Evolutionary conservation across 1,284 basidiomycete species (phyloP), one percentile per base, ranked within the genome.

Genomic region (Rhodotorula sp.): DNA sequence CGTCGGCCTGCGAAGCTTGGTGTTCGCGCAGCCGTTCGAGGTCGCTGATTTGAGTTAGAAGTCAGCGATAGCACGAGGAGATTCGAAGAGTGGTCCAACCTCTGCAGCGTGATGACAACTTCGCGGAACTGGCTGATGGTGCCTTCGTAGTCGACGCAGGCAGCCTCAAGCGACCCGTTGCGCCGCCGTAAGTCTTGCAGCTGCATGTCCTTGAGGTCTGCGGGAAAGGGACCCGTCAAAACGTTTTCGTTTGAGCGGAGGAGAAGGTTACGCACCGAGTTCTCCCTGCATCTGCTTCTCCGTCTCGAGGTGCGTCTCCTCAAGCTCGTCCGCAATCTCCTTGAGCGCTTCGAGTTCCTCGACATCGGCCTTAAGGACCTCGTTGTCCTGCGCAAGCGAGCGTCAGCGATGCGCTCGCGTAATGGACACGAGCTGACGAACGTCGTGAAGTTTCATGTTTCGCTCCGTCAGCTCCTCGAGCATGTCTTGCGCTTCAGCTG

Each of bases 291-390:
- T 82, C 52, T 89, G 87, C 80, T 91, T 93, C 81, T 98, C 95
- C 0, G 93, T 92, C 80, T 97, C 95, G 11, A 92, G 80, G 76
- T 99, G 95, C 77, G 91, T 93, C 81, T 99, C 95, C 80, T 99
- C 96, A 4, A 99, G 85, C 81, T 99, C 96, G 75, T 99, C 95
- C 72, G 89, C 93, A 64, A 99, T 88, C 76, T 98, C 94, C 80
- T 94, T 92, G 61, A 99, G 86, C 20, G 94, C 88, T 78, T 99
- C 95, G 22, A 97, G 86, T 78, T 75, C 72, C 78, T 98, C 95
- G 62, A 98, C 93, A 0, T 90, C 91, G 64, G 91, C 89, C 9
- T 90, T 86, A 89, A 98, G 94, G 81, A 96, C 92, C 78, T 98
- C 95, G 74, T 98, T 92, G 87, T 91, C 95, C 91, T 91, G 78